phyloP scores from a whole-genome alignment of 2,329 filamentous ascomycete genomes.

The Emmonsiellopsis sp. region DNA sequence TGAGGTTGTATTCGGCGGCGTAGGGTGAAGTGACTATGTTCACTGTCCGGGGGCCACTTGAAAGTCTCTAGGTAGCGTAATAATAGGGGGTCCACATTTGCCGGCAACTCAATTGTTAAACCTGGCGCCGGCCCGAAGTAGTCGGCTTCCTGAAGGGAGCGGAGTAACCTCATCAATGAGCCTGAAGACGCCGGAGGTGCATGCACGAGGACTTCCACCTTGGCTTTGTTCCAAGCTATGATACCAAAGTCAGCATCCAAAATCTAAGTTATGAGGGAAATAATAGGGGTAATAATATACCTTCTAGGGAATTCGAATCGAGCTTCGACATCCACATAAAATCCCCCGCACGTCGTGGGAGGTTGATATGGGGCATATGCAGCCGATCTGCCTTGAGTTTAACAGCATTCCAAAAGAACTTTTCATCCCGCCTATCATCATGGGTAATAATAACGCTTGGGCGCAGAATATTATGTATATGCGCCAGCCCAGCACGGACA shows the following conservation, averaged over 20 bases:
- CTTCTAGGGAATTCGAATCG: constrained; percentile 60
- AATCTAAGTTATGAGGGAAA: not conserved
- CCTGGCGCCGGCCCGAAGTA: constrained; percentile 63
- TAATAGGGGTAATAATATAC: constrained; percentile 30
- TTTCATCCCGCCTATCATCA: constrained; percentile 56
- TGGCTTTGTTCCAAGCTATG: constrained; percentile 68
- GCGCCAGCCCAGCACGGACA: constrained; percentile 56
- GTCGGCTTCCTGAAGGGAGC: constrained; percentile 66
- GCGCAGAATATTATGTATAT: constrained; percentile 65
- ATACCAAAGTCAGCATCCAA: constrained; percentile 9
- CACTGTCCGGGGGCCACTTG: constrained; percentile 54
- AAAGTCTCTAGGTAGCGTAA: constrained; percentile 55
- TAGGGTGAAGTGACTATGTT: constrained; percentile 51
- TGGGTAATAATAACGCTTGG: constrained; percentile 72
- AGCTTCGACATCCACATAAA: constrained; percentile 70
- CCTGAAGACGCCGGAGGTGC: constrained; percentile 62
- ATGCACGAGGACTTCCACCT: constrained; percentile 76
- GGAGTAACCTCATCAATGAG: constrained; percentile 65
- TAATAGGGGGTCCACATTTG: constrained; percentile 57
- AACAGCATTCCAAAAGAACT: constrained; percentile 56
- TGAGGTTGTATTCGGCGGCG: constrained; percentile 62
- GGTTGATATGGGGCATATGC: constrained; percentile 59
- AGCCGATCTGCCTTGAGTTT: constrained; percentile 45
- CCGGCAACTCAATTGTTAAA: constrained; percentile 76
- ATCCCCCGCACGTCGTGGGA: constrained; percentile 56